phyloP scores from a whole-genome alignment of 179 eudicot genomes.

The Heliamphora pulchella region DNA sequence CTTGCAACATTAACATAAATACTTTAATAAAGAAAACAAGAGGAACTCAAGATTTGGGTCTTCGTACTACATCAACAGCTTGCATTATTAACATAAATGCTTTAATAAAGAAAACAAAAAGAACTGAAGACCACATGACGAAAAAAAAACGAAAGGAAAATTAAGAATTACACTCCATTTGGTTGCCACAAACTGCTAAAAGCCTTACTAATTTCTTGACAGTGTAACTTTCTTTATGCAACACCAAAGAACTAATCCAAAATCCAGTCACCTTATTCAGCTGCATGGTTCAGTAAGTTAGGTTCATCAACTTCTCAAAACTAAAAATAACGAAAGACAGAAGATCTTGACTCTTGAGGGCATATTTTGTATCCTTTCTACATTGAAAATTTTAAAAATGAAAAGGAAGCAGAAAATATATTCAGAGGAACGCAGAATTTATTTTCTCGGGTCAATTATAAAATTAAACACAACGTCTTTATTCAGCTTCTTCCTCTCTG shows the following conservation, averaged over 20 bases:
- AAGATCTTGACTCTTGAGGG: not conserved
- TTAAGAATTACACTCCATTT: conserved; percentile 1
- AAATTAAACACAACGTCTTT: not conserved
- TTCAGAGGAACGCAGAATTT: not conserved
- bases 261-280: not conserved
- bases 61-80: conserved; percentile 55
- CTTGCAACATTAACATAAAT: conserved; percentile 12
- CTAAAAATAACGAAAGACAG: not conserved
- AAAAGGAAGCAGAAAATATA: not conserved
- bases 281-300: not conserved
- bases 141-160: not conserved
- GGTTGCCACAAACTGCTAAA: not conserved
- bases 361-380: not conserved
- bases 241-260: not conserved
- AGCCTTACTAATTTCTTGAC: not conserved
- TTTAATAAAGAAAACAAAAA: not conserved
- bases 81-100: conserved; percentile 8
- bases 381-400: not conserved
- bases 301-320: conserved; percentile 1
- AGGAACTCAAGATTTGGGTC: conserved; percentile 29
- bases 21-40: not conserved
- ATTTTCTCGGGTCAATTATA: not conserved
- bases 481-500: not conserved
- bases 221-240: not conserved
- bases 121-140: not conserved